Base-by-base conservation (phyloP, 495 filamentous ascomycete species). In the Chaetomium tenue region DNA sequence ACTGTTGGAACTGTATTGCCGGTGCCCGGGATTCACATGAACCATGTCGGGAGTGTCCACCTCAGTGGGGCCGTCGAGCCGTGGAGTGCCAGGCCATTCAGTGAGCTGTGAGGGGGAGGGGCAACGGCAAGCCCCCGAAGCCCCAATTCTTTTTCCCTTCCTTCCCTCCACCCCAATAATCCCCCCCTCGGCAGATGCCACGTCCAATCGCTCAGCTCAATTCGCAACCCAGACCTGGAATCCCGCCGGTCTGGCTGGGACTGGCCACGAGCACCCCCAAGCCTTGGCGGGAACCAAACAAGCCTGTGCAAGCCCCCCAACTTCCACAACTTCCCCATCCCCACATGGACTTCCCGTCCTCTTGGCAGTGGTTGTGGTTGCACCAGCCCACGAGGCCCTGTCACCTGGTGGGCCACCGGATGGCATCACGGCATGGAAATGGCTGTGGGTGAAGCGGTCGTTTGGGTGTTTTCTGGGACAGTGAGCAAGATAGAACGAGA, bases 181-280 rank as follows among this genome's bases (percentile, higher is more conserved):
- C n/a, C n/a, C 63, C 63, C 30, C 60, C 63, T 74, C 72, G 72
- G 72, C 72, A 74, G 71, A 74, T 74, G 72, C 70, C 52, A 66
- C 42, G 60, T 73, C 72, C 72, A 74, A 74, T 74, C 63, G 70
- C 15, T 16, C 66, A 26, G 42, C 63, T 26, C 44, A 42, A 59
- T 52, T 50, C 22, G 8, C 55, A 52, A 6, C 16, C 46, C 62
- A 30, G 23, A 46, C 30, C 61, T 54, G 61, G 61, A 40, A 18
- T 58, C 30, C 42, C 44, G 62, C 22, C 18, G 13, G 25, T 44
- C 28, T 37, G 33, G 33, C 33, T 37, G 33, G 33, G 33, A 37
- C 46, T 30, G 46, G 53, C 52, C 53, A 37, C 44, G 44, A 5
- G 57, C 40, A 30, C 25, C 23, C 33, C 28, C 20, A 33, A 13